A percentile compares a stretch with the other conserved stretches of the same genome.
phyloP scores from a whole-genome alignment of 371 early-diverging fungal species.

The Mucor ambiguus region DNA sequence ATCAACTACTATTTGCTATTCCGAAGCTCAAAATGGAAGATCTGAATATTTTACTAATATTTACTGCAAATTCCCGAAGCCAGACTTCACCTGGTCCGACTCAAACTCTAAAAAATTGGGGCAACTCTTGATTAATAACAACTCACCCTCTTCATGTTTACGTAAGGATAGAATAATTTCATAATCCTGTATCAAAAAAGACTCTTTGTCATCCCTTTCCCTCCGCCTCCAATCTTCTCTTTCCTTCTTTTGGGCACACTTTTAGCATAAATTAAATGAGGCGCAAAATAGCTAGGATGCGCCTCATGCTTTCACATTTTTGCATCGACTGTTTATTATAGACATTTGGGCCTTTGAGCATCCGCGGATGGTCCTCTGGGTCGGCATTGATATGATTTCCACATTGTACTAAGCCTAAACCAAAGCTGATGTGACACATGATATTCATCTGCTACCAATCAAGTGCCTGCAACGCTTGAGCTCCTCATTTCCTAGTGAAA shows the following conservation, averaged over 20 bases:
- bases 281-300: not conserved
- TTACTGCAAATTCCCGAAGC: conserved; percentile 8
- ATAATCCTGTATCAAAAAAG: not conserved
- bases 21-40: conserved; percentile 1
- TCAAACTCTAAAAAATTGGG: conserved; percentile 15
- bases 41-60: not conserved
- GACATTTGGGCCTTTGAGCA: not conserved
- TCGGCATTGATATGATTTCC: not conserved
- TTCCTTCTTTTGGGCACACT: not conserved
- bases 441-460: not conserved
- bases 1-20: not conserved
- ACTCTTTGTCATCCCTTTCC: not conserved
- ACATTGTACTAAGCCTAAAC: not conserved
- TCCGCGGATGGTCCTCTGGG: not conserved
- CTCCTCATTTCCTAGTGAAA: not conserved
- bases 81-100: conserved; percentile 9
- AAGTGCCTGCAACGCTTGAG: not conserved
- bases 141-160: conserved; percentile 9
- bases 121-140: not conserved
- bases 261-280: not conserved
- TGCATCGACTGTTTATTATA: not conserved
- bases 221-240: not conserved
- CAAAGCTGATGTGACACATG: not conserved
- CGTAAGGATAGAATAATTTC: not conserved
- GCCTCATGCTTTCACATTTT: not conserved